Percentiles rank a stretch among this genome's conserved stretches.
phyloP scores from a whole-genome alignment of 192 early-diverging fungal genomes.

The Chytriomyces sp. region DNA sequence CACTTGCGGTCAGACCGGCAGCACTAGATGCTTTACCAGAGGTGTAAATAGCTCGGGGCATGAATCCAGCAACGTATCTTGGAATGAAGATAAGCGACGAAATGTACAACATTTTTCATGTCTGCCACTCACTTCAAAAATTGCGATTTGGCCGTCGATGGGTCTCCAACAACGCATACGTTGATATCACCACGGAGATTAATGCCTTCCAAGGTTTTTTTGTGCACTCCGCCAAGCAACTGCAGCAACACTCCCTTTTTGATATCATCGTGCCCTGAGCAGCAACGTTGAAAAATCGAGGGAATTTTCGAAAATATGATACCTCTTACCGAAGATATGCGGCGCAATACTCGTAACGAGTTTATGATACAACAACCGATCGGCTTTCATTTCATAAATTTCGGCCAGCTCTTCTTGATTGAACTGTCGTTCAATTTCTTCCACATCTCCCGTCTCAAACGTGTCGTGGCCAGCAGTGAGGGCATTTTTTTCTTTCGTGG shows the following conservation, averaged over 20 bases:
- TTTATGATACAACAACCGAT: constrained; percentile 72
- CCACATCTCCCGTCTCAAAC: constrained; percentile 64
- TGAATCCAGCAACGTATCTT: constrained; percentile 86
- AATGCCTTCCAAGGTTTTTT: constrained; percentile 89
- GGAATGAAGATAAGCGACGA: constrained; percentile 14
- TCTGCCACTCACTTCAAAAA: constrained; percentile 75
- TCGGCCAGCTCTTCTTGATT: constrained; percentile 78
- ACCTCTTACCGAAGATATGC: constrained; percentile 78
- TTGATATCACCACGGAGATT: constrained; percentile 97
- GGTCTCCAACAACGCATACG: constrained; percentile 96
- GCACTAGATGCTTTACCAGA: constrained; percentile 96
- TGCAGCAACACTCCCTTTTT: constrained; percentile 96
- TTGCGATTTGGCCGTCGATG: constrained; percentile 93
- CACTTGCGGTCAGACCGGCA: constrained; percentile 92
- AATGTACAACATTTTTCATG: not conserved
- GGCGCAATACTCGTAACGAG: constrained; percentile 86
- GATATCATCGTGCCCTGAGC: constrained; percentile 84
- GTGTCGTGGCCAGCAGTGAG: constrained; percentile 65
- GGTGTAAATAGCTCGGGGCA: constrained; percentile 93
- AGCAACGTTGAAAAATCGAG: not conserved
- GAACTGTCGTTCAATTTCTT: constrained; percentile 58
- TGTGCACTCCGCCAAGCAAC: constrained; percentile 94
- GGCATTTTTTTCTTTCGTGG: constrained; percentile 53
- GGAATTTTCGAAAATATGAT: not conserved
- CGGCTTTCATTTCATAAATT: constrained; percentile 70